These are phyloP conservation scores for Onygenales sp. DNA, from an alignment of 2,329 filamentous ascomycete species.

Conservation along the genomic window DNA sequence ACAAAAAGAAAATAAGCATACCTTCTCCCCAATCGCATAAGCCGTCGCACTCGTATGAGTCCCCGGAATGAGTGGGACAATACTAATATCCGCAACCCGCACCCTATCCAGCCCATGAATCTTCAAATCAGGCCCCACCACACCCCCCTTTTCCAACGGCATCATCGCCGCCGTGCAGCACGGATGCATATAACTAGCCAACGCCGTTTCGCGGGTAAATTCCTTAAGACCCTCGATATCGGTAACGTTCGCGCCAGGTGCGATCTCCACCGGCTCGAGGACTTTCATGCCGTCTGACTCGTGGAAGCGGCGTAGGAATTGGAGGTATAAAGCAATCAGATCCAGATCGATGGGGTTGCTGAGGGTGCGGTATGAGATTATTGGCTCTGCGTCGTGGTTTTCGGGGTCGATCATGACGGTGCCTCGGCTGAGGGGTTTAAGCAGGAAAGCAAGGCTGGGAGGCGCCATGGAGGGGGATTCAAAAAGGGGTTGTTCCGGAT, in stretches of 20 bases:
- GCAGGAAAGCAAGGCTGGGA: neutral
- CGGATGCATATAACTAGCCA: constrained; percentile 27
- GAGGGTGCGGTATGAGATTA: constrained; percentile 30
- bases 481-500: neutral
- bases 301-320: constrained; percentile 10
- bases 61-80: constrained; percentile 21
- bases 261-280: neutral
- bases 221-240: constrained; percentile 6
- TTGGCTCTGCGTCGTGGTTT: constrained; percentile 22
- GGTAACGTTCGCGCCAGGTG: constrained; percentile 12
- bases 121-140: constrained; percentile 15
- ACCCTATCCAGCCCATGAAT: constrained; percentile 13
- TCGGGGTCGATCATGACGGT: constrained; percentile 28
- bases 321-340: constrained; percentile 15
- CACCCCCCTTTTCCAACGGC: constrained; percentile 22
- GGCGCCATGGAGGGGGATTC: neutral
- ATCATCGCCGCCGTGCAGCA: constrained; percentile 21
- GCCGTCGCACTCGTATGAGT: constrained; percentile 22
- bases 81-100: constrained; percentile 24
- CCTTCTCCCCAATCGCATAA: constrained; percentile 27
- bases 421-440: constrained; percentile 32
- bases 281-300: constrained; percentile 1
- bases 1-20: neutral
- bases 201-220: constrained; percentile 18
- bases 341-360: constrained; percentile 31